Conservation (phyloP, 2,329 filamentous ascomycete genomes). For the Beauveria rudraprayagi region DNA sequence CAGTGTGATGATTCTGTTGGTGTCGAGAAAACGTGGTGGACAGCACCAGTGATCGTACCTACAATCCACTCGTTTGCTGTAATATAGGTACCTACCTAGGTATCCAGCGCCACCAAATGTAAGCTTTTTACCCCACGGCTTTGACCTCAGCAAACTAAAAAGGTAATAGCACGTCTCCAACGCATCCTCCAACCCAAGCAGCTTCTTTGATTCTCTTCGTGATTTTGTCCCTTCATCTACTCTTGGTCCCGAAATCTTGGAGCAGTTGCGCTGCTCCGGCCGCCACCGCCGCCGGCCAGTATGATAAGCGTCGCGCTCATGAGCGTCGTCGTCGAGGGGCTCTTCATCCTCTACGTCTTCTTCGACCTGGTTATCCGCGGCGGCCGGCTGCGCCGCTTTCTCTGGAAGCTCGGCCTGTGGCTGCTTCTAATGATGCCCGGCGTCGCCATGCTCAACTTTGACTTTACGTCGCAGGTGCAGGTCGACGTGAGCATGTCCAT, state of each 20-base stretch:
- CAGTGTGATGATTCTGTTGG: too few species aligned
- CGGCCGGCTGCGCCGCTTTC: background rate
- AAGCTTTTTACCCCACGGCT: background rate
- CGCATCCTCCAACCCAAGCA: background rate
- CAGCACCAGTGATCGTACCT: too few species aligned
- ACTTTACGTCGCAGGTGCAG: conserved; percentile 6
- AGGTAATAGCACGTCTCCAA: background rate
- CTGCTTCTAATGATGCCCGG: background rate
- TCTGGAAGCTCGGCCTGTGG: conserved; percentile 3
- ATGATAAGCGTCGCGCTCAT: background rate
- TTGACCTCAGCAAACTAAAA: background rate
- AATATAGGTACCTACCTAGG: too few species aligned
- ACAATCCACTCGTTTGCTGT: too few species aligned
- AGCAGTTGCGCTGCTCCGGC: background rate
- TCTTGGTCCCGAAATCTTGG: background rate
- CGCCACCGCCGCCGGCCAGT: background rate
- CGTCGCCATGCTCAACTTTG: background rate
- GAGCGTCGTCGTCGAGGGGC: background rate
- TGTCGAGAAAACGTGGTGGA: too few species aligned
- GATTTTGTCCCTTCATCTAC: background rate
- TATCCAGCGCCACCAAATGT: too few species aligned
- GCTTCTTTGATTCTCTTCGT: background rate
- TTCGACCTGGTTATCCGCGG: background rate
- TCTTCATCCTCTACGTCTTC: conserved; percentile 1
- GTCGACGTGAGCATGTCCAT: background rate